phyloP scores from a whole-genome alignment of 2,329 filamentous ascomycete species.

The Uncinocarpus reesii region DNA sequence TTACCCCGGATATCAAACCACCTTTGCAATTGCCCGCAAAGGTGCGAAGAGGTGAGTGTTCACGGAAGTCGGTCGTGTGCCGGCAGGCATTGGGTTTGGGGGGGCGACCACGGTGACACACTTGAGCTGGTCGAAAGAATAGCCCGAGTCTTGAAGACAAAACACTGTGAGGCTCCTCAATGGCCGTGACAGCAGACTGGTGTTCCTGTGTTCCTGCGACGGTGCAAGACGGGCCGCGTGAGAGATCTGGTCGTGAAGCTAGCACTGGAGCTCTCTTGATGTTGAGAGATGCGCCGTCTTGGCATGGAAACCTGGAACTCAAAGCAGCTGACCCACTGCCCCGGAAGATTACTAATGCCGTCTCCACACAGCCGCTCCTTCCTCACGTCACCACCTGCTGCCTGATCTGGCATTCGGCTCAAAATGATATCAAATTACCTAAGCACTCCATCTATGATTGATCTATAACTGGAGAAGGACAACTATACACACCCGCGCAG shows the following conservation, averaged over 20 bases:
- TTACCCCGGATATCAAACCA: neutral
- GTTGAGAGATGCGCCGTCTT: slow-evolving; percentile 8
- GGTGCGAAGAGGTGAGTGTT: neutral
- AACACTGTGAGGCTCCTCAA: neutral
- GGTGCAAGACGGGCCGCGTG: neutral
- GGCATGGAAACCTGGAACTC: slow-evolving; percentile 5
- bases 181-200: neutral
- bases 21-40: neutral
- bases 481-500: no score
- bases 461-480: no score
- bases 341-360: slow-evolving; percentile 1
- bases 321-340: neutral
- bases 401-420: neutral
- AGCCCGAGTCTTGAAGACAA: neutral
- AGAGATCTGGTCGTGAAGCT: neutral
- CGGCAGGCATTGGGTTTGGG: slow-evolving; percentile 7
- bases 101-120: neutral
- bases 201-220: neutral
- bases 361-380: neutral
- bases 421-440: neutral
- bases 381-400: slow-evolving; percentile 2
- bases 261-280: slow-evolving; percentile 1
- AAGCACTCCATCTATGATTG: no score
- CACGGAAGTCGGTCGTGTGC: neutral
- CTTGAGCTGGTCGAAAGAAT: neutral